A percentile compares a stretch with the other conserved stretches of the same genome.
These are phyloP conservation scores for Pleurostoma richardsiae DNA, from an alignment of 2,329 filamentous ascomycete species.

Conservation along the genomic window DNA sequence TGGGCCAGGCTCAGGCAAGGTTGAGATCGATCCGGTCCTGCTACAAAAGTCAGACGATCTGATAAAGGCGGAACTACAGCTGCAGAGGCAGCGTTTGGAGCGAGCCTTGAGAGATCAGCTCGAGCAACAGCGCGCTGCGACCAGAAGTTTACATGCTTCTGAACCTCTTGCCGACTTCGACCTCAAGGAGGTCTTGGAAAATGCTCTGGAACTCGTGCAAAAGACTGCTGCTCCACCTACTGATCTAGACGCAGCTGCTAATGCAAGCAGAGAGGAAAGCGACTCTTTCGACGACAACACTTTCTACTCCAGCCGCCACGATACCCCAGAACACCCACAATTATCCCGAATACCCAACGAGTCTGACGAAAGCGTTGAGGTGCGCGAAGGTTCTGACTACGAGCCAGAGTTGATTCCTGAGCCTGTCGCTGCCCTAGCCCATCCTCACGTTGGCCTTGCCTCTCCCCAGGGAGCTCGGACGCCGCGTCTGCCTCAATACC, in stretches of 20 bases:
- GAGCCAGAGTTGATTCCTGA: slow-evolving; percentile 22
- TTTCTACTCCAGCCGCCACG: slow-evolving; percentile 92
- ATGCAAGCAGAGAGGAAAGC: slow-evolving; percentile 55
- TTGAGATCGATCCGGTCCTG: slow-evolving; percentile 76
- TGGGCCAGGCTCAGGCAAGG: slow-evolving; percentile 39
- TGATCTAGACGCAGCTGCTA: slow-evolving; percentile 49
- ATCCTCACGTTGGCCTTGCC: slow-evolving; percentile 6
- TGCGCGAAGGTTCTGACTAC: slow-evolving; percentile 28
- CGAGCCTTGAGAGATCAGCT: slow-evolving; percentile 70
- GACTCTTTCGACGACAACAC: slow-evolving; percentile 91
- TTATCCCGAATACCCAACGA: slow-evolving; percentile 38
- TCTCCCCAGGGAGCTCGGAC: slow-evolving; percentile 3
- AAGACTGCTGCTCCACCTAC: slow-evolving; percentile 54
- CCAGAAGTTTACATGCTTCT: slow-evolving; percentile 35
- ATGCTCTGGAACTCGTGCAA: slow-evolving; percentile 67
- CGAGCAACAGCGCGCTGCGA: slow-evolving; percentile 51
- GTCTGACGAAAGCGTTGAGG: slow-evolving; percentile 25
- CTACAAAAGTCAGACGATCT: slow-evolving; percentile 82
- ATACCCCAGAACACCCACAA: slow-evolving; percentile 59
- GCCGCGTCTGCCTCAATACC: slow-evolving; percentile 5
- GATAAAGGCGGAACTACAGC: slow-evolving; percentile 73
- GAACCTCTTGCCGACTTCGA: slow-evolving; percentile 61
- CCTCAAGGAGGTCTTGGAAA: slow-evolving; percentile 66
- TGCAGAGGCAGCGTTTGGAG: slow-evolving; percentile 80
- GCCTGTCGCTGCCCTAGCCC: neutral